These are phyloP conservation scores for Hemisphaericaspora lyxosophila DNA, from an alignment of 1,139 yeast species.

Conservation along the genomic window DNA sequence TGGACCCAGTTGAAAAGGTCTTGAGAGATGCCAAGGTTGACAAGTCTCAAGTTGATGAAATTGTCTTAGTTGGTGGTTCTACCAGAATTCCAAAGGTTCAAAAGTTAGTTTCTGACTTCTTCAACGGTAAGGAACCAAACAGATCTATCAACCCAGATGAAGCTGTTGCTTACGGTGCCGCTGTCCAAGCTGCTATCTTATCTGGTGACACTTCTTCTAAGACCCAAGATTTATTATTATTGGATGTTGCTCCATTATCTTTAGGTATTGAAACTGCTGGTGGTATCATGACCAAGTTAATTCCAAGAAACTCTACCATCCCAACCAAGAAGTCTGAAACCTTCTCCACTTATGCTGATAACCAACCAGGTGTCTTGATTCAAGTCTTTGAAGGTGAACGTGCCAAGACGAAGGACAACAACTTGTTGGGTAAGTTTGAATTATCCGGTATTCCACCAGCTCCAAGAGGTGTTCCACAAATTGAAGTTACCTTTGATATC, in stretches of 20 bases:
- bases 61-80: conserved; percentile 98
- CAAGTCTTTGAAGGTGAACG: conserved; percentile 98
- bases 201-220: conserved; percentile 60
- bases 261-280: conserved; percentile 97
- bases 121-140: conserved; percentile 94
- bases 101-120: conserved; percentile 94
- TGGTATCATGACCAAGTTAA: conserved; percentile 96
- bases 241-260: conserved; percentile 92
- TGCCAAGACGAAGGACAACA: conserved; percentile 93
- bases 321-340: conserved; percentile 97
- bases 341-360: conserved; percentile 95
- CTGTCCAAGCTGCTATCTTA: conserved; percentile 94
- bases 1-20: conserved; percentile 97
- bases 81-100: conserved; percentile 99
- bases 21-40: conserved; percentile 90
- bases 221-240: conserved; percentile 80
- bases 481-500: conserved; percentile 90
- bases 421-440: conserved; percentile 93
- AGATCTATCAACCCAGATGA: conserved; percentile 98
- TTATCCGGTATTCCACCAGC: conserved; percentile 96
- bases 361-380: conserved; percentile 94
- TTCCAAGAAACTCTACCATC: conserved; percentile 94
- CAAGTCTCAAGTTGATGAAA: conserved; percentile 88
- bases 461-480: conserved; percentile 97
- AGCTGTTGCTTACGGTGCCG: conserved; percentile 98